Conservation (phyloP, 1,284 basidiomycete genomes). For the Veloporphyrellus conicus region DNA sequence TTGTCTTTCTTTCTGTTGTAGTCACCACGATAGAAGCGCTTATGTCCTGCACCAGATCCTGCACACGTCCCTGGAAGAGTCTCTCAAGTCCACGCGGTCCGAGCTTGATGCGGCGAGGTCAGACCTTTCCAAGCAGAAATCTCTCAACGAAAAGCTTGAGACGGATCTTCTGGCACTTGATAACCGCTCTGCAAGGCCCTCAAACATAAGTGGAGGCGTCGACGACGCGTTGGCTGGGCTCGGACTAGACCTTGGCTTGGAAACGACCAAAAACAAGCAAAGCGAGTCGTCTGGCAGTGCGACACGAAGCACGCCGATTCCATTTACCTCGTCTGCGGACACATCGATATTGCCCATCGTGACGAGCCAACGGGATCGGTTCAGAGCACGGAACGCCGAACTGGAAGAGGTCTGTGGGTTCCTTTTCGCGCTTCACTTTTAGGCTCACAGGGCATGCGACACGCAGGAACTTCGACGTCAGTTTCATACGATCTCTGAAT, state of each 20-base stretch:
- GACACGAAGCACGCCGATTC: conserved; percentile 56
- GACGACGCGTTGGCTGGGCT: conserved; percentile 65
- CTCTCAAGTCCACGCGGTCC: conserved; percentile 55
- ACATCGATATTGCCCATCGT: conserved; percentile 94
- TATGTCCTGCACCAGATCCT: conserved; percentile 54
- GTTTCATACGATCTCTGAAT: conserved; percentile 87
- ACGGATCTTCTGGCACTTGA: conserved; percentile 85
- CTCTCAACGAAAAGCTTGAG: conserved; percentile 86
- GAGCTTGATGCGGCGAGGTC: conserved; percentile 56
- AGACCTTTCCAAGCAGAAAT: conserved; percentile 74
- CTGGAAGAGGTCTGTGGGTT: conserved; percentile 74
- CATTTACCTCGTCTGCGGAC: conserved; percentile 72
- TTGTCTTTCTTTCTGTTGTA: not conserved
- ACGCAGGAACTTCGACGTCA: conserved; percentile 85
- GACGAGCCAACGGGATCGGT: conserved; percentile 92
- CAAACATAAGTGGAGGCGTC: conserved; percentile 27
- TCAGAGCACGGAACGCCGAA: conserved; percentile 92
- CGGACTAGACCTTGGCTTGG: conserved; percentile 47
- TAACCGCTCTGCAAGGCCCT: conserved; percentile 27
- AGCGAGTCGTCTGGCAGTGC: conserved; percentile 30
- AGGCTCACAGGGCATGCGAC: not conserved
- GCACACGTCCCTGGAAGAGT: conserved; percentile 73
- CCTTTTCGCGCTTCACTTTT: not conserved
- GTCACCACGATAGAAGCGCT: not conserved
- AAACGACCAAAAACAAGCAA: conserved; percentile 12